These are phyloP conservation scores for Thyridium curvatum DNA, from an alignment of 2,329 filamentous ascomycete species.

Conservation along the genomic window DNA sequence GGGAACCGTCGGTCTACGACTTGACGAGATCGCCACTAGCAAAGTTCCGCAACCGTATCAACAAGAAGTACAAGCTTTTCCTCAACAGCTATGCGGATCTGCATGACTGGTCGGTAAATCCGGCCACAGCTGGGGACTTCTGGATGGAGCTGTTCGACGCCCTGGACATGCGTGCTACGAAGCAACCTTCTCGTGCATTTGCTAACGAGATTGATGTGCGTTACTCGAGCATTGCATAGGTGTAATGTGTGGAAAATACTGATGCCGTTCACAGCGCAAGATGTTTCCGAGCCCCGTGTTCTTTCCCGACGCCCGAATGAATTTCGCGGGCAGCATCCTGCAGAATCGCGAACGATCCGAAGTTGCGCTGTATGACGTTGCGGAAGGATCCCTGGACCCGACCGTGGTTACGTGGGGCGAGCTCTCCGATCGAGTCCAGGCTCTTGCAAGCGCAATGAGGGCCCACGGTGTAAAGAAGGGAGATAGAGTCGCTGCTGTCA, in stretches of 20 bases:
- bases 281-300: too few species aligned
- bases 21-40: too few species aligned
- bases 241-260: too few species aligned
- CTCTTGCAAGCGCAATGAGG: neutral
- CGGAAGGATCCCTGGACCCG: neutral
- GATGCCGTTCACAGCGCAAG: too few species aligned
- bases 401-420: slow-evolving; percentile 3
- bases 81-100: slow-evolving; percentile 4
- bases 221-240: neutral
- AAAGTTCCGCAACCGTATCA: slow-evolving; percentile 4
- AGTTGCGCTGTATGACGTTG: neutral
- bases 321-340: slow-evolving; percentile 6
- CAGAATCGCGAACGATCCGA: neutral
- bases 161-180: slow-evolving; percentile 1
- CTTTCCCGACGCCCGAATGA: slow-evolving; percentile 4
- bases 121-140: neutral
- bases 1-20: too few species aligned
- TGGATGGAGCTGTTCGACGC: slow-evolving; percentile 5
- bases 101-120: slow-evolving; percentile 4
- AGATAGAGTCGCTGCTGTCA: slow-evolving; percentile 6
- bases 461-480: neutral
- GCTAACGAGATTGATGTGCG: neutral
- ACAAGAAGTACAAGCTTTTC: slow-evolving; percentile 1
- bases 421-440: neutral
- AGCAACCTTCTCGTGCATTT: neutral